Conservation (phyloP, 257 asterid species). For the Leptodermis oblonga region DNA sequence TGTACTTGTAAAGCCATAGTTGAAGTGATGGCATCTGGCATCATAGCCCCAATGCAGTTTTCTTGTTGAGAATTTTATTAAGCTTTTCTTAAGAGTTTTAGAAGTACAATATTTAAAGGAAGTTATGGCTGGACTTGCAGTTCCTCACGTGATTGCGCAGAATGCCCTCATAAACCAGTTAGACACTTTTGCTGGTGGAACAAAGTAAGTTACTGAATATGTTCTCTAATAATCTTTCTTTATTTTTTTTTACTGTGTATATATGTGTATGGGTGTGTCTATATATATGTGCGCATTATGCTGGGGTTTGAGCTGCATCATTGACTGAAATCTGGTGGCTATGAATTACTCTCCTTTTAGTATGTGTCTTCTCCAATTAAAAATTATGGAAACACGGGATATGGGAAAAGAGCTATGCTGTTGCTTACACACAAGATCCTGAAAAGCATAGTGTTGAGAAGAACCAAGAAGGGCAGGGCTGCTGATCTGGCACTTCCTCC, state of each 20-base stretch:
- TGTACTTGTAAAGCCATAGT: neutral
- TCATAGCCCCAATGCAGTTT: neutral
- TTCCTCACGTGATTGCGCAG: constrained; percentile 54
- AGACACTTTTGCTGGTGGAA: constrained; percentile 99
- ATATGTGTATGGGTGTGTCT: neutral
- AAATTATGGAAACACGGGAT: constrained; percentile 43
- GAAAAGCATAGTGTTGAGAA: constrained; percentile 74
- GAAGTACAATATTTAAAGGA: neutral
- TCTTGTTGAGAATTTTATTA: neutral
- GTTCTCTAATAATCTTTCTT: constrained; percentile 4
- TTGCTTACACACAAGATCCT: constrained; percentile 73
- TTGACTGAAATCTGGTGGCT: constrained; percentile 16
- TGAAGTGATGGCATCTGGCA: constrained; percentile 2
- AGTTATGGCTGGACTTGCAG: constrained; percentile 34
- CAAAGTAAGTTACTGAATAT: constrained; percentile 49
- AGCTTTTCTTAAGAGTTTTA: neutral
- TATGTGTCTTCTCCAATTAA: constrained; percentile 76
- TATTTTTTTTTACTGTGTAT: neutral
- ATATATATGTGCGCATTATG: neutral
- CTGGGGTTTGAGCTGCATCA: neutral
- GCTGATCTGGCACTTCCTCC: constrained; percentile 98
- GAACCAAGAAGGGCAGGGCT: constrained; percentile 96
- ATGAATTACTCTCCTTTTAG: constrained; percentile 34
- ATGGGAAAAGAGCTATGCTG: constrained; percentile 73
- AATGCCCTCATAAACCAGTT: constrained; percentile 71